These are phyloP conservation scores for Geotrichum klebahnii DNA, from an alignment of 1,139 yeast species.

Conservation along the genomic window DNA sequence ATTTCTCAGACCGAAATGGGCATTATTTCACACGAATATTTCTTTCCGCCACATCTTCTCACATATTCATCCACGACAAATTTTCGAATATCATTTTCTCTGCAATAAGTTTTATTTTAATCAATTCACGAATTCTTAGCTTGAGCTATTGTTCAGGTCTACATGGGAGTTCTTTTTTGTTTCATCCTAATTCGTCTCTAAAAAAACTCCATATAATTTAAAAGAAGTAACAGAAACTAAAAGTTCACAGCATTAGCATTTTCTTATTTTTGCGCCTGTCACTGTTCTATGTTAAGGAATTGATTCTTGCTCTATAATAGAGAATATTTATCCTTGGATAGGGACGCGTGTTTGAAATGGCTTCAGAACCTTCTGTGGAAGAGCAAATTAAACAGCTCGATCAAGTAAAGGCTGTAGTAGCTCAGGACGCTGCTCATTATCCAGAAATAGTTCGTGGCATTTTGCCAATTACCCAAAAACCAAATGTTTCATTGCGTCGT, in stretches of 20 bases:
- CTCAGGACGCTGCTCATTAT: conserved; percentile 38
- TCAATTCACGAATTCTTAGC: too few species aligned
- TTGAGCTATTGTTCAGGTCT: too few species aligned
- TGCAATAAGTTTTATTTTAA: background rate
- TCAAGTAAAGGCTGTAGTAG: conserved; percentile 38
- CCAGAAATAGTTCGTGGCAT: conserved; percentile 40
- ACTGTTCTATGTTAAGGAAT: background rate
- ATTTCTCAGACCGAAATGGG: too few species aligned
- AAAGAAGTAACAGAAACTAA: conserved; percentile 4
- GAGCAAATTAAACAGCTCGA: conserved; percentile 39
- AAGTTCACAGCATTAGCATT: background rate
- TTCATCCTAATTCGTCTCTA: background rate
- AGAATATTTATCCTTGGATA: background rate
- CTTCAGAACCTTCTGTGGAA: conserved; percentile 26
- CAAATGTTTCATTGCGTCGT: conserved; percentile 36
- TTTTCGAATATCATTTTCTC: too few species aligned
- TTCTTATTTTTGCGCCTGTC: background rate
- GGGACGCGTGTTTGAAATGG: conserved; percentile 7
- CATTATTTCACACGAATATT: too few species aligned
- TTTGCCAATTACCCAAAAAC: conserved; percentile 38
- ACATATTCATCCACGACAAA: too few species aligned
- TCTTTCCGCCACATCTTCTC: too few species aligned
- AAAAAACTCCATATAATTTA: background rate
- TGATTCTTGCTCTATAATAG: background rate
- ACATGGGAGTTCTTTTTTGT: background rate